Evolutionary conservation across 352 stramenopile genomes (phyloP), one percentile per base, ranked within the genome.

Genomic region (Globisporangium carolinianum): DNA sequence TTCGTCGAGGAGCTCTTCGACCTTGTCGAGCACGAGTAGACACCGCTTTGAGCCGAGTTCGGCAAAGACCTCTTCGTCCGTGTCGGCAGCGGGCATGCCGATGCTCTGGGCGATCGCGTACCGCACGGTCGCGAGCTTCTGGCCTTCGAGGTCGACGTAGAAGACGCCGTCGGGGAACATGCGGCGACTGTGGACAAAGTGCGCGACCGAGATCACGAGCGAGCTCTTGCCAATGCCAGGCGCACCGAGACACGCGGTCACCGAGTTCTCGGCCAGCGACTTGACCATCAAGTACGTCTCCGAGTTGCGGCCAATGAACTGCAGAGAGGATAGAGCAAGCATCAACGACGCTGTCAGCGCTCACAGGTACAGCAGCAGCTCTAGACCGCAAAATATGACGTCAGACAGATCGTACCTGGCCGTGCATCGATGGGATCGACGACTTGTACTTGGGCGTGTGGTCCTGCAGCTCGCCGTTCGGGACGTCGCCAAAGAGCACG

Each of bases 21-120:
- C 80, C 57, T 93, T 93, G 58, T 93, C 83, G 2, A 93, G 57
- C 6, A 93, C 80, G 41, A 93, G 65, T 37, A 93, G 64, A 51
- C 80, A 86, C 2, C 79, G 70, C 58, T 87, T 89, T 1, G 72
- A 74, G 37, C 75, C 75, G 45, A 92, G 65, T 47, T 91, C 83
- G 17, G 75, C 80, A 62, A 91, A 93, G 0, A 88, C 74, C 64
- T 91, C 79, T 73, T 88, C 79, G 50, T 93, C 76, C 0, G 80
- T 86, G 45, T 89, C 77, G 0, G 80, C 80, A 9, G 76, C 77
- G 51, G 79, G 75, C 58, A 93, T 87, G 0, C 83, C 79, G 53
- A 90, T 89, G 15, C 73, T 89, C 50, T 89, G 83, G 11, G 80
- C 80, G 41, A 93, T 93, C 10, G 83, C 83, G 63, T 91, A 93